Percentiles rank a stretch among this genome's conserved stretches.
Conservation (phyloP, 2,329 filamentous ascomycete genomes). For the Aspergillus hiratsukae region DNA sequence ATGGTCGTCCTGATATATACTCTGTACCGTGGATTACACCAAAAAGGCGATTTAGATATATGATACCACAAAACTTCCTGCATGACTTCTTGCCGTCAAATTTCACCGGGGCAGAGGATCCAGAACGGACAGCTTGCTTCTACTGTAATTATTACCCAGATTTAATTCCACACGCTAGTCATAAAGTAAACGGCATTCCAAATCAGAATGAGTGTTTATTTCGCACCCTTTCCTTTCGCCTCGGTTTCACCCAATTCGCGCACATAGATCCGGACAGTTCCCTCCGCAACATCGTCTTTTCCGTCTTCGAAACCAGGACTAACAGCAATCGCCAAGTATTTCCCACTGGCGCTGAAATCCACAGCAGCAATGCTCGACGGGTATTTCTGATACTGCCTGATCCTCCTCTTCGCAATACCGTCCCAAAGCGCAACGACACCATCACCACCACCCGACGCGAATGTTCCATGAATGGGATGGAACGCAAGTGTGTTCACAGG, state of each 20-base stretch:
- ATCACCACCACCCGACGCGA: conserved; percentile 85
- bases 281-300: conserved; percentile 69
- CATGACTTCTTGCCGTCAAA: neutral
- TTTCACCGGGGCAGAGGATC: neutral
- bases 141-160: neutral
- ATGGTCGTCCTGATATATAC: neutral
- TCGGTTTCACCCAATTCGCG: conserved; percentile 82
- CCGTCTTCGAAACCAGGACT: conserved; percentile 87
- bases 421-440: conserved; percentile 93
- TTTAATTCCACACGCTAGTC: neutral
- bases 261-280: conserved; percentile 71
- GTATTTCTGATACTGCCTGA: conserved; percentile 84
- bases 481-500: conserved; percentile 88
- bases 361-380: conserved; percentile 72
- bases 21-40: neutral
- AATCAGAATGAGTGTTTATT: conserved; percentile 40
- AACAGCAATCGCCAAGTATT: conserved; percentile 71
- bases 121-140: neutral
- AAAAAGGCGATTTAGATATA: neutral
- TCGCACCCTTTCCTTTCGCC: conserved; percentile 76
- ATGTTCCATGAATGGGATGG: conserved; percentile 76
- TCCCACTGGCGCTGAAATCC: conserved; percentile 72
- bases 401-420: conserved; percentile 80
- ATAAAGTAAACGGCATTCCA: neutral
- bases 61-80: conserved; percentile 11